phyloP scores from a whole-genome alignment of 768 basidiomycete species.

The Russula dissimulans region DNA sequence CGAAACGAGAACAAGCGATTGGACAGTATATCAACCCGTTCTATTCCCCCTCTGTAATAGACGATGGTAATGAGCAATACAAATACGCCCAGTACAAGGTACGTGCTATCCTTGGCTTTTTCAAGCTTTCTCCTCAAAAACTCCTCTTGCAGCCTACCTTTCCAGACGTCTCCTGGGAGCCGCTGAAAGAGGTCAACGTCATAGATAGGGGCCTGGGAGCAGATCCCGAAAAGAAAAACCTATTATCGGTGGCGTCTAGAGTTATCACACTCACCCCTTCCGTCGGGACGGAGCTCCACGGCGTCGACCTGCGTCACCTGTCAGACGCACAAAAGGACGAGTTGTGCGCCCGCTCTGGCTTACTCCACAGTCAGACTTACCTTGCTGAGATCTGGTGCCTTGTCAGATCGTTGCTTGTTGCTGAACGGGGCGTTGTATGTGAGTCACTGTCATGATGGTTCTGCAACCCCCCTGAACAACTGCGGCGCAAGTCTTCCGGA shows the following conservation, averaged over 20 bases:
- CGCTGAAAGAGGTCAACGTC: conserved; percentile 48
- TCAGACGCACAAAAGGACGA: conserved; percentile 67
- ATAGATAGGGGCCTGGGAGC: conserved; percentile 60
- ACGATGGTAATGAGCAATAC: conserved; percentile 43
- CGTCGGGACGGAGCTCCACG: conserved; percentile 68
- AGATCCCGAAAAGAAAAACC: conserved; percentile 56
- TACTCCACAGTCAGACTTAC: not conserved
- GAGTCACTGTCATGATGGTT: conserved; percentile 22
- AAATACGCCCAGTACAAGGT: conserved; percentile 54
- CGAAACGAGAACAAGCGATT: not conserved
- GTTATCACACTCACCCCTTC: conserved; percentile 59
- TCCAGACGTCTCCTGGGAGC: conserved; percentile 55
- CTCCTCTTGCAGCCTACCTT: conserved; percentile 43
- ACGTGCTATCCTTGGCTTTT: not conserved
- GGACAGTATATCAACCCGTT: conserved; percentile 46
- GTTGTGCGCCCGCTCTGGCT: conserved; percentile 34
- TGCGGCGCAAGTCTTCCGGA: conserved; percentile 51
- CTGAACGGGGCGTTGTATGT: conserved; percentile 73
- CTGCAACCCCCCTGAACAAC: not conserved
- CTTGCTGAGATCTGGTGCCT: not conserved
- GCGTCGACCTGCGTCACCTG: conserved; percentile 65
- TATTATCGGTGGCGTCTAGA: conserved; percentile 56
- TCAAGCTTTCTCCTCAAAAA: not conserved
- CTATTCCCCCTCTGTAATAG: conserved; percentile 42
- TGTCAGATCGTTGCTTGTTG: conserved; percentile 57